These are phyloP conservation scores for Phytophthora foliorum DNA, from an alignment of 352 stramenopile species.

Conservation along the genomic window DNA sequence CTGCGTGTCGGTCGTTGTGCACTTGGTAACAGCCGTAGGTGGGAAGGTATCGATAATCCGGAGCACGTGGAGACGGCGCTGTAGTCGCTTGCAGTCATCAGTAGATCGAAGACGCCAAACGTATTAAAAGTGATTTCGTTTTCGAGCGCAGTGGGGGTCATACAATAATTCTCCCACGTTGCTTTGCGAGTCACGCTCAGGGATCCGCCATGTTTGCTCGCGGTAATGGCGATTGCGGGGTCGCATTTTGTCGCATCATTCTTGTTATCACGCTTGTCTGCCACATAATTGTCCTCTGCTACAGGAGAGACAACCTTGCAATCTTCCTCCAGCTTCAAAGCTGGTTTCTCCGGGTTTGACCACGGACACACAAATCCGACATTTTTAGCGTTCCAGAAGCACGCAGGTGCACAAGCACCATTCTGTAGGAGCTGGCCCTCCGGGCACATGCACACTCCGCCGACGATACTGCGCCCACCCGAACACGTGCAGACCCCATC, in stretches of 20 bases:
- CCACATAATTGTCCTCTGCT: slow-evolving; percentile 41
- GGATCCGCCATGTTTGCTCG: slow-evolving; percentile 9
- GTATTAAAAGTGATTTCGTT: slow-evolving; percentile 33
- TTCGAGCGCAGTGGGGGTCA: slow-evolving; percentile 8
- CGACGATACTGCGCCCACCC: background rate
- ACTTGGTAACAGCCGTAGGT: slow-evolving; percentile 11
- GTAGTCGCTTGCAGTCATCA: slow-evolving; percentile 40
- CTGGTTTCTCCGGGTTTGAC: background rate
- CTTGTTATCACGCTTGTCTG: slow-evolving; percentile 23
- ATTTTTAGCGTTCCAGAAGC: slow-evolving; percentile 21
- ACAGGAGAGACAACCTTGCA: slow-evolving; percentile 9
- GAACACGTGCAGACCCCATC: background rate
- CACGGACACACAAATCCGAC: slow-evolving; percentile 11
- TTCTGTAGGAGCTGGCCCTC: background rate
- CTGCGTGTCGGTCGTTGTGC: background rate
- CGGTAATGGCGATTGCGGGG: slow-evolving; percentile 18
- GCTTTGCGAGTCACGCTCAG: slow-evolving; percentile 2
- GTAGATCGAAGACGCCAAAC: slow-evolving; percentile 39
- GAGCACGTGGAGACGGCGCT: slow-evolving; percentile 8
- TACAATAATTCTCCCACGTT: slow-evolving; percentile 15
- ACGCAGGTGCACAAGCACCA: background rate
- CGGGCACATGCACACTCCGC: background rate
- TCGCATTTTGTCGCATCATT: slow-evolving; percentile 5
- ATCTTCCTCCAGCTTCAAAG: slow-evolving; percentile 8
- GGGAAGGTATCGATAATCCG: slow-evolving; percentile 37